Conservation (phyloP, 768 basidiomycete genomes). For the Boletus reticulatus region DNA sequence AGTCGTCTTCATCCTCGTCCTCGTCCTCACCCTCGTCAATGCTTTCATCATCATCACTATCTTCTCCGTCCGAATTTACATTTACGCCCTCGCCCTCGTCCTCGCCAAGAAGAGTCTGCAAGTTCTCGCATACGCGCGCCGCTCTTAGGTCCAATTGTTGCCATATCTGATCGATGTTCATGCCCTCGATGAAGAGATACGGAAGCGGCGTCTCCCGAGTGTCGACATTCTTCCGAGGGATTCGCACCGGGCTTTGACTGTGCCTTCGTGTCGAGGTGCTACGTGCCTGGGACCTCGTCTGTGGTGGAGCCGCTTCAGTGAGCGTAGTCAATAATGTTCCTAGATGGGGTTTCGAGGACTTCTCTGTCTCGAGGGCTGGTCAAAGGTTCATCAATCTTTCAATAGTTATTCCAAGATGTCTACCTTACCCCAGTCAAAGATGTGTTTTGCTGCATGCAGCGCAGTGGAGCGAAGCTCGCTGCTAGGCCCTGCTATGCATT, state of each 20-base stretch:
- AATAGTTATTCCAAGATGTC: neutral
- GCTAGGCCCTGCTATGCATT: constrained; percentile 55
- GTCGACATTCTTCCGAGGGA: constrained; percentile 30
- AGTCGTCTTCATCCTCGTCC: constrained; percentile 28
- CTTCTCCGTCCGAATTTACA: constrained; percentile 15
- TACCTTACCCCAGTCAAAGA: constrained; percentile 72
- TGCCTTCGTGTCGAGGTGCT: constrained; percentile 36
- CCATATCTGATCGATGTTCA: constrained; percentile 91
- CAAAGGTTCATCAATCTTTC: constrained; percentile 1
- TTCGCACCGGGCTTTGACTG: constrained; percentile 38
- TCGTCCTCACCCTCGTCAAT: constrained; percentile 24
- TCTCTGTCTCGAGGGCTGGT: constrained; percentile 68
- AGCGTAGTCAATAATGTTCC: constrained; percentile 65
- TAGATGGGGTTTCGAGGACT: constrained; percentile 60
- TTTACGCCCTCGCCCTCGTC: constrained; percentile 32
- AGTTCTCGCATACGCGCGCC: constrained; percentile 63
- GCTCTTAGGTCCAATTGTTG: constrained; percentile 86
- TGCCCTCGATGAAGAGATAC: constrained; percentile 69
- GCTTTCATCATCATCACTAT: constrained; percentile 22
- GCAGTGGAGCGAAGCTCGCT: constrained; percentile 54
- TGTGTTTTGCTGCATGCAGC: constrained; percentile 64
- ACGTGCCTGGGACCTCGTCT: constrained; percentile 67
- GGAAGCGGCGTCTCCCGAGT: constrained; percentile 69
- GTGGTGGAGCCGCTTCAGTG: constrained; percentile 63
- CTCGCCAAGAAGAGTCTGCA: constrained; percentile 64